A percentile compares a stretch with the other conserved stretches of the same genome.
These are phyloP conservation scores for Canavalia ensiformis DNA, from an alignment of 306 rosid genomes.

Conservation along the genomic window DNA sequence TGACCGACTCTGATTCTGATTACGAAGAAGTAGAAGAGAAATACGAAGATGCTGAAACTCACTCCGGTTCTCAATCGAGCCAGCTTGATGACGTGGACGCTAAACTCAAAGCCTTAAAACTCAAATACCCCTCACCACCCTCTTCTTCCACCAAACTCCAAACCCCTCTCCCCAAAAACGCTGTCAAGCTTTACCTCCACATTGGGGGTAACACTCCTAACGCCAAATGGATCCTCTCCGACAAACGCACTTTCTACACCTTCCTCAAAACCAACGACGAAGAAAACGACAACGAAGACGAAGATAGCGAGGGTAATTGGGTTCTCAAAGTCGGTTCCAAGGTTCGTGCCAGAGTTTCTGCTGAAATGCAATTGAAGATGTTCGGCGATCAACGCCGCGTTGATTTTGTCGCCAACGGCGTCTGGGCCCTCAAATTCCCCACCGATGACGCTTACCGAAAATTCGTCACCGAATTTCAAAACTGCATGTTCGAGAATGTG, in stretches of 20 bases:
- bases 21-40: constrained; percentile 53
- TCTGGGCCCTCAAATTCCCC: constrained; percentile 87
- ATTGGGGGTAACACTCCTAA: constrained; percentile 84
- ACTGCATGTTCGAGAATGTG: constrained; percentile 76
- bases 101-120: constrained; percentile 76
- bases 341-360: constrained; percentile 76
- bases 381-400: constrained; percentile 85
- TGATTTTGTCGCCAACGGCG: constrained; percentile 82
- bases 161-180: constrained; percentile 56
- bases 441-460: constrained; percentile 71
- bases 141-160: constrained; percentile 44
- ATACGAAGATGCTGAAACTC: constrained; percentile 52
- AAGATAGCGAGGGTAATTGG: constrained; percentile 55
- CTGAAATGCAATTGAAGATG: constrained; percentile 90
- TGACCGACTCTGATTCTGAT: constrained; percentile 63
- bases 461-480: constrained; percentile 81
- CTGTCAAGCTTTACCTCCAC: constrained; percentile 91
- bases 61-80: constrained; percentile 39
- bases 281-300: constrained; percentile 52
- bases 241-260: constrained; percentile 62
- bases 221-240: constrained; percentile 89
- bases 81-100: constrained; percentile 74
- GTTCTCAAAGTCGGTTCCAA: constrained; percentile 71
- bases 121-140: constrained; percentile 64
- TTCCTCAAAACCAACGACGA: constrained; percentile 59